Conservation (phyloP, 495 filamentous ascomycete genomes). For the Trichoderma erinaceum region DNA sequence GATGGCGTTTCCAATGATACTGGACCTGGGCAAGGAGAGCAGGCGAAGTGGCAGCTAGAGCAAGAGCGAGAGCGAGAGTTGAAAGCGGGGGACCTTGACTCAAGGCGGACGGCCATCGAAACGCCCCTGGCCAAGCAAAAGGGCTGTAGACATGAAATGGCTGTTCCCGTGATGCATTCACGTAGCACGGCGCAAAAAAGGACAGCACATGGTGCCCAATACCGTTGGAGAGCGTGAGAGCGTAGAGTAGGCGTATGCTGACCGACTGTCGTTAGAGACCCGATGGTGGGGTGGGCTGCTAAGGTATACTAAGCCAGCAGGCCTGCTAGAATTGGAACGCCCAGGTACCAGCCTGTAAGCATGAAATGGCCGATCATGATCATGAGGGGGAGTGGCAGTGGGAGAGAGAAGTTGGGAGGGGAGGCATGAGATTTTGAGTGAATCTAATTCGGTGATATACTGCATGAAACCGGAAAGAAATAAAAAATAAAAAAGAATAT, state of each 20-base stretch:
- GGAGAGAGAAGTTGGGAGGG: not conserved
- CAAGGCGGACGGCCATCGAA: not conserved
- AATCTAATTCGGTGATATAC: too few species aligned
- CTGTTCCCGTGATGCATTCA: constrained; percentile 10
- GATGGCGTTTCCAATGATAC: too few species aligned
- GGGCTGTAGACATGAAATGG: not conserved
- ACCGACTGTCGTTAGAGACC: constrained; percentile 1
- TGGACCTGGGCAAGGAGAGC: too few species aligned
- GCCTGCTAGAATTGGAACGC: too few species aligned
- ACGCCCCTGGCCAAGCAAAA: not conserved
- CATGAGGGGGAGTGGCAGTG: not conserved
- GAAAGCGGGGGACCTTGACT: not conserved
- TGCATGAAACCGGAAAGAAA: not conserved
- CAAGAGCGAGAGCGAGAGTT: too few species aligned
- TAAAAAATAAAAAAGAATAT: not conserved
- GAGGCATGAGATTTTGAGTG: not conserved
- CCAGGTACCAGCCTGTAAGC: too few species aligned
- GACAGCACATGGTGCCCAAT: not conserved
- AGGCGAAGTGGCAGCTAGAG: too few species aligned
- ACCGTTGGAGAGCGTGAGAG: not conserved
- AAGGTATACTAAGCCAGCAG: not conserved
- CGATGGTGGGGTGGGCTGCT: not conserved
- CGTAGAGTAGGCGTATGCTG: not conserved
- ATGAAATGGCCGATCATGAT: too few species aligned
- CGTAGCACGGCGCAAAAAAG: constrained; percentile 3